Evolutionary conservation across 2,329 filamentous ascomycete species (phyloP).

Genomic region (Hymenoscyphus fraxineus): DNA sequence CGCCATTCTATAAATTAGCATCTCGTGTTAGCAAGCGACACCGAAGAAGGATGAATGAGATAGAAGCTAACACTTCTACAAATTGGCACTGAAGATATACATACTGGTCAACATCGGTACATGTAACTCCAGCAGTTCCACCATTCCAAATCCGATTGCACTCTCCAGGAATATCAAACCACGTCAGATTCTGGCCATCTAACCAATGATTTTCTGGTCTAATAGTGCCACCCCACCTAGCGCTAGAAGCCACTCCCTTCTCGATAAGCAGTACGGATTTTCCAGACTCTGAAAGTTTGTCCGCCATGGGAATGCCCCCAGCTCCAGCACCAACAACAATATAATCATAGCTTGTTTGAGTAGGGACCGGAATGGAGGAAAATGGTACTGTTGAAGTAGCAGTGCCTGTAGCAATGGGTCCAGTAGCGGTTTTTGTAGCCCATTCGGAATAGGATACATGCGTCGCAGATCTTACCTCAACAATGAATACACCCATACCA

Average conservation of each 20-base stretch:
- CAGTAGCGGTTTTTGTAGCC: constrained; percentile 27
- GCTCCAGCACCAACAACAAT: constrained; percentile 52
- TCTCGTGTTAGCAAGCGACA: not conserved
- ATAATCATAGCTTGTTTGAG: constrained; percentile 48
- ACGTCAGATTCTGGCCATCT: constrained; percentile 58
- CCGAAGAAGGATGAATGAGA: not conserved
- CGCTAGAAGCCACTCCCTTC: constrained; percentile 58
- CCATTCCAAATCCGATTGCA: constrained; percentile 59
- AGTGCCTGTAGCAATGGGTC: constrained; percentile 27
- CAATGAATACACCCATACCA: constrained; percentile 51
- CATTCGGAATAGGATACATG: constrained; percentile 37
- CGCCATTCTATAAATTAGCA: constrained; percentile 47
- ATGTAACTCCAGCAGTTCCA: constrained; percentile 47
- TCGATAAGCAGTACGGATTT: constrained; percentile 62
- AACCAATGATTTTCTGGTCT: constrained; percentile 50
- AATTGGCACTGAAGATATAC: not conserved
- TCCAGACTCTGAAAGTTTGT: constrained; percentile 57
- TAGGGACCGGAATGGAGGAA: constrained; percentile 44
- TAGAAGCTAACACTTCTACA: not conserved
- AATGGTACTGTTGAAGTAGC: constrained; percentile 44
- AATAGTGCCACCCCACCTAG: constrained; percentile 54
- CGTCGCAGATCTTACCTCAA: constrained; percentile 41
- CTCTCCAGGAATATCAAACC: constrained; percentile 68
- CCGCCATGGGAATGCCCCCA: constrained; percentile 52
- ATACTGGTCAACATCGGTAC: constrained; percentile 58